Evolutionary conservation across 2,329 filamentous ascomycete genomes (phyloP), one percentile per base, ranked within the genome.

Genomic region (Fusarium oligoseptatum): DNA sequence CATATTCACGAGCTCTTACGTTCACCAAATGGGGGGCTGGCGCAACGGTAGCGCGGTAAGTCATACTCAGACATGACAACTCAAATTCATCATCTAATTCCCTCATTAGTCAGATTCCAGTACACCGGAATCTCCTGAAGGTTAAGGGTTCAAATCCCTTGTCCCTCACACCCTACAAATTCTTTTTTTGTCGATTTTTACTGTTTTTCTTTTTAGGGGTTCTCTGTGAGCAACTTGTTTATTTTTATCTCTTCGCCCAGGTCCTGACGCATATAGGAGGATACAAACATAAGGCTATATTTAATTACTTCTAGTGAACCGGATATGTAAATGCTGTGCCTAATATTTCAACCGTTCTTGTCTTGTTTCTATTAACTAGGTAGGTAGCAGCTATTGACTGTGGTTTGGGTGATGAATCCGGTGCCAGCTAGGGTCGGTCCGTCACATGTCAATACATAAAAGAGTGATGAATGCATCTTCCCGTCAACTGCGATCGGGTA

Each of bases 101-200:
- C 50, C 50, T n/a, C 29, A 20, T 27, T 58, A 39, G 22, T 41
- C 32, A 60, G 36, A 60, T 43, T 41, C 57, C 37, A 60, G 57
- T 60, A 32, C 22, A 60, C 57, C 15, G 37, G 37, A 22, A 29
- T 41, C 12, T 60, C 57, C 57, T 43, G 57, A 41, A 37, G 37
- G 37, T 43, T 57, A 57, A 57, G 52, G 52, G 52, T 57, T 57
- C 52, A 57, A 57, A 57, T 57, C 52, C 52, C 52, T 57, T 57
- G 52, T 57, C 29, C 52, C 52, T 57, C 52, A 57, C 7, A n/a
- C 17, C 48, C 48, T n/a, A 17, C 14, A 48, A 36, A 22, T 6
- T 32, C 12, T 24, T 36, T 57, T 36, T 57, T 56, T 56, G n/a
- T 4, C 10, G 3, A 3, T 36, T 24, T 37, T 37, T 4, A 17